Evolutionary conservation across 257 asterid species (phyloP), one percentile per base, ranked within the genome.

Genomic region (Solanum arcanum): DNA sequence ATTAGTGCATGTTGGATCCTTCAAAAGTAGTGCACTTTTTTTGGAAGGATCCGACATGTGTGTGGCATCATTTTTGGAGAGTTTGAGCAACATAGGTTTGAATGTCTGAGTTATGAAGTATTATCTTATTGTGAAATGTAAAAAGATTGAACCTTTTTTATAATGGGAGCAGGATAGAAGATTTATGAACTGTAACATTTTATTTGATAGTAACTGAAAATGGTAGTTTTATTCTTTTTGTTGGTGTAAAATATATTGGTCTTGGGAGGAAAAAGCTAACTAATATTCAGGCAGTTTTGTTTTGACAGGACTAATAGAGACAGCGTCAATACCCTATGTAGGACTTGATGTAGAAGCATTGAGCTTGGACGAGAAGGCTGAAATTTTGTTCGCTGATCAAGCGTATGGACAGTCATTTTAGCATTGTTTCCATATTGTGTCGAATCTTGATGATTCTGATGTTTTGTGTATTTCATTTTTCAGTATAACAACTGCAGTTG

Each of bases 301-400:
- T 94, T 94, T 97, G 98, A 94, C 99, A 96, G 99, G 99, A 88
- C 86, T 96, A 83, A 93, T 97, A 62, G 99, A 95, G 94, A 90
- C 98, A 76, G 96, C 93, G 81, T 93, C 99, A 78, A 70, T 96
- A 44, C 92, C 93, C 60, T 94, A 93, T 89, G 90, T 93, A 0
- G 98, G 98, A 84, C 87, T 97, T 75, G 86, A 91, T 46, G 86
- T 96, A 83, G 94, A 90, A 89, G 98, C 92, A 86, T 91, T 97
- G 88, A 93, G 93, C 91, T 89, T 94, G 90, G 99, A 97, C 88
- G 96, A 95, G 94, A 97, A 94, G 91, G 98, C 99, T 11, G 99
- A 96, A 90, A 87, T 97, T 77, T 91, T 97, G 90, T 94, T 97
- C 39, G 90, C 89, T 39, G 98, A 95, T 91, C 99, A 97, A 92